Evolutionary conservation across 169 alveolate genomes (phyloP).

Genomic region (Amoebophrya sp.): DNA sequence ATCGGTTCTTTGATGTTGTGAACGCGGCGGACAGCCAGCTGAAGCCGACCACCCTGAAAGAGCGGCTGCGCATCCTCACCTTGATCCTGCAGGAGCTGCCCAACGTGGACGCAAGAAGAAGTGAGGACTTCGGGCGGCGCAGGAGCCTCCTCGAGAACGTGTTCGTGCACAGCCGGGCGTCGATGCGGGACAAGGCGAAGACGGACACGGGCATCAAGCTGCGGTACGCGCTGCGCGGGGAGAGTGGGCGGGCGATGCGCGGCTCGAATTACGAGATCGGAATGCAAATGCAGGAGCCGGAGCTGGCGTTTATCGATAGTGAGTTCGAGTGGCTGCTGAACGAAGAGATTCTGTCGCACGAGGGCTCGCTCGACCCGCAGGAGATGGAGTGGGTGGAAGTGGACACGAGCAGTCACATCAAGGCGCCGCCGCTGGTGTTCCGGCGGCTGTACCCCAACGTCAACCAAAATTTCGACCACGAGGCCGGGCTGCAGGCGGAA

Average conservation of each 20-base stretch:
- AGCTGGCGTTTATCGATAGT: background rate
- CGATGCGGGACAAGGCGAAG: background rate
- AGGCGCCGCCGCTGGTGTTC: background rate
- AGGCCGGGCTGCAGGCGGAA: background rate
- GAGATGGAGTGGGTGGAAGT: background rate
- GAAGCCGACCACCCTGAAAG: background rate
- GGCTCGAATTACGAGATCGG: background rate
- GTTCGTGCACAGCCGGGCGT: background rate
- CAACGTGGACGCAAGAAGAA: background rate
- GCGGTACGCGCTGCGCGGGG: background rate
- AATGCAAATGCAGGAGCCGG: background rate
- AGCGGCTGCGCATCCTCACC: background rate
- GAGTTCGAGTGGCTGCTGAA: background rate
- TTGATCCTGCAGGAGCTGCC: background rate
- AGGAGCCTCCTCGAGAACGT: background rate
- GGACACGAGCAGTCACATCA: background rate
- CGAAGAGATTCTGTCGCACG: background rate
- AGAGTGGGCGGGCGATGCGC: background rate
- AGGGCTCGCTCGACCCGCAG: background rate
- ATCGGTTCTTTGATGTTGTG: background rate
- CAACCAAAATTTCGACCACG: background rate
- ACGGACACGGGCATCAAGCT: background rate
- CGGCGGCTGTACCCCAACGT: background rate
- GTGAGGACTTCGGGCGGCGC: background rate
- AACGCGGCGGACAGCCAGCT: background rate